Evolutionary conservation across 2,329 filamentous ascomycete genomes (phyloP), one percentile per base, ranked within the genome.

Genomic region (Botrytis galanthina): DNA sequence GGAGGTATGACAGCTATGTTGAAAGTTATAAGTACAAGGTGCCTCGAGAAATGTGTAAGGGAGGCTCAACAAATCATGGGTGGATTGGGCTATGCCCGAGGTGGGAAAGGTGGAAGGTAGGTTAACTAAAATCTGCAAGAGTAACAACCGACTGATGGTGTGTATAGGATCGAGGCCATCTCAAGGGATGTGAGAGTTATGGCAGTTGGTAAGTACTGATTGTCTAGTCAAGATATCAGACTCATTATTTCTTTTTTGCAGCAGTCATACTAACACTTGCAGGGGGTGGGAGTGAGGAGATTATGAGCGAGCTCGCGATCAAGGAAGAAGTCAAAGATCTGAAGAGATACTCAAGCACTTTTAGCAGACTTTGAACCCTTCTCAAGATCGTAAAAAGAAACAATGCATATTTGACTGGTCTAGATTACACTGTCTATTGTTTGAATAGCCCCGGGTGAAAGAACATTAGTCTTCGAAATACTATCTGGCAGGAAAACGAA

Each of bases 51-150:
- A 78, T 86, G 84, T 62, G 84, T 84, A 66, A 83, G 87, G 22
- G 87, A 88, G 75, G 86, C 86, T 4, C 87, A 88, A 79, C 87
- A 89, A 78, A 83, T 88, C 22, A 81, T 88, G 77, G 86, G 86
- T 14, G 86, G 86, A 0, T 82, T 85, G 7, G 86, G 86, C 3
- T 88, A 88, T 79, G 84, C 86, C 61, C 84, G 82, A 75, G 81
- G 82, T 57, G 86, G 86, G 0, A 85, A 83, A 59, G 86, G 86
- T 3, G 85, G 80, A 72, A 79, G 79, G 79, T 80, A 48, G 20
- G 75, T 74, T 35, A n/a, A 4, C 39, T 5, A 14, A 22, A 26
- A 32, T 32, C 0, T 62, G 20, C 14, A 61, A 39, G 22, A 44
- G 22, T n/a, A 22, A 12, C 35, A 4, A 54, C 72, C 61, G 78